phyloP scores from a whole-genome alignment of 2,329 filamentous ascomycete genomes.

The Lecanicillium sp. region DNA sequence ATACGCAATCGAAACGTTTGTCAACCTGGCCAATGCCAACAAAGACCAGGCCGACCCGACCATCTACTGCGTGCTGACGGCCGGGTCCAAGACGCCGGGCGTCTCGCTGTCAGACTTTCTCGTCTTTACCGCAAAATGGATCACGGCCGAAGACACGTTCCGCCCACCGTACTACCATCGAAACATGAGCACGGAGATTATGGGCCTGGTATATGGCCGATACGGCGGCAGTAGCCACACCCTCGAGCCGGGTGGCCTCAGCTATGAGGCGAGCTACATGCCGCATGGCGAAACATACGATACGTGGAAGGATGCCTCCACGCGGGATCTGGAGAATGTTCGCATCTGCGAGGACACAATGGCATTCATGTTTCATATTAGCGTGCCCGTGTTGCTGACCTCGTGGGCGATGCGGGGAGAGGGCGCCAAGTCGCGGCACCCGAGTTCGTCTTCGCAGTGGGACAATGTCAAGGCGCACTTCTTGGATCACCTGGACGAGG shows the following conservation, averaged over 20 bases:
- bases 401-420: slow-evolving; percentile 16
- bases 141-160: slow-evolving; percentile 54
- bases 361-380: slow-evolving; percentile 39
- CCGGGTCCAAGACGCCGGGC: slow-evolving; percentile 43
- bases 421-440: slow-evolving; percentile 13
- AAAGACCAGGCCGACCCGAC: slow-evolving; percentile 61
- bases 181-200: slow-evolving; percentile 49
- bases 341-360: slow-evolving; percentile 37
- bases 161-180: slow-evolving; percentile 60
- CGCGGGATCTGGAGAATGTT: slow-evolving; percentile 27
- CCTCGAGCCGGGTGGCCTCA: slow-evolving; percentile 22
- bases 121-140: slow-evolving; percentile 60
- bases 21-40: slow-evolving; percentile 50
- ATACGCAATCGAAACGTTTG: slow-evolving; percentile 47
- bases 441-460: slow-evolving; percentile 14
- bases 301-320: slow-evolving; percentile 19
- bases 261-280: slow-evolving; percentile 26
- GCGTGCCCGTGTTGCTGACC: slow-evolving; percentile 16
- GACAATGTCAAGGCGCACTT: slow-evolving; percentile 18
- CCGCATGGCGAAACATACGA: slow-evolving; percentile 26
- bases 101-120: slow-evolving; percentile 57
- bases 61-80: slow-evolving; percentile 59
- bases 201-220: slow-evolving; percentile 39
- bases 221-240: slow-evolving; percentile 21
- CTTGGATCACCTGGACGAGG: slow-evolving; percentile 17